Base-by-base conservation (phyloP, 495 filamentous ascomycete genomes). In the Neurospora pannonica region DNA sequence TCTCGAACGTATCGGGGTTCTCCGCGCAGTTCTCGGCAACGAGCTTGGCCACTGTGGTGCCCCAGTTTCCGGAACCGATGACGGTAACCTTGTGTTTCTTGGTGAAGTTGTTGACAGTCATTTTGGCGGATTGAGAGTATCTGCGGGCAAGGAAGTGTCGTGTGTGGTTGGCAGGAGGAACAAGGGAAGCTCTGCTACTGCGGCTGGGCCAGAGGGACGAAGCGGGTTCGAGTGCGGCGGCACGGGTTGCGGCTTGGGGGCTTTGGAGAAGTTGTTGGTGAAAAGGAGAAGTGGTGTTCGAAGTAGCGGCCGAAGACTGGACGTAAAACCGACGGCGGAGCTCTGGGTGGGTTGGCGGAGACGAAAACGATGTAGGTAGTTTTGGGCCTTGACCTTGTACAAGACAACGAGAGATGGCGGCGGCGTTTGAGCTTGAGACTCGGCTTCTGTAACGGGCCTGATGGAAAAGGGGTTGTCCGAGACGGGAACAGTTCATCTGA, bases 41-140 rank as follows among this genome's bases (percentile, higher is more conserved):
- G 74, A 99, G 95, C 84, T 99, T 99, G 77, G 95, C 91, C 80
- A 99, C 98, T 54, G 96, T 94, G 48, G 93, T 95, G 76, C 97
- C 97, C 95, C 97, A 99, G 82, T 99, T 99, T 75, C 97, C 97
- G 71, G 94, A 97, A 54, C 97, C 97, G 38, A 99, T 89, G 38
- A 99, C 90, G 28, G 93, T 92, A 76, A 99, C 93, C 87, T 94
- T 97, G 88, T 98, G 97, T 83, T 93, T 96, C 81, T 78, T 75
- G 82, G 62, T 60, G 82, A 34, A 67, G 28, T 67, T 67, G 54
- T 67, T 34, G 10, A 78, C 77, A 0, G 79, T 80, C 83, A 84
- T 85, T 71, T 77, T 82, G 48, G 78, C 72, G 54, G 72, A 71
- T 34, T 74, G 74, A 5, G 74, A 74, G 67, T 75, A 74, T 39